These are phyloP conservation scores for Oryza glumipatula DNA, from an alignment of 176 grass and related monocot genomes.

Conservation along the genomic window DNA sequence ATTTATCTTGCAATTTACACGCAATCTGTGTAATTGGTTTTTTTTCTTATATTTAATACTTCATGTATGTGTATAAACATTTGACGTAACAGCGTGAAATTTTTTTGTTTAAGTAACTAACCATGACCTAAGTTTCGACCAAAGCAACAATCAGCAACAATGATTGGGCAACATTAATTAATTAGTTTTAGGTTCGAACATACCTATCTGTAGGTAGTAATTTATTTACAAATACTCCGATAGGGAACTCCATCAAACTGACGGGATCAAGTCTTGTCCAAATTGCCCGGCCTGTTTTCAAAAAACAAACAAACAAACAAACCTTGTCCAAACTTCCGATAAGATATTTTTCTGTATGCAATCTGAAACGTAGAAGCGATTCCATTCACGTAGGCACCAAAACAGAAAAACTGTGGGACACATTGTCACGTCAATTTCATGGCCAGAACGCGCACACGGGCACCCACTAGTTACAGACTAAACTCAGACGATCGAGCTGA, in stretches of 20 bases:
- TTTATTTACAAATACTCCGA: background rate
- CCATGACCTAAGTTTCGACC: background rate
- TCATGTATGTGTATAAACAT: no score
- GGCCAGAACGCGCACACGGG: no score
- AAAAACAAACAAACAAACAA: no score
- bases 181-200: background rate
- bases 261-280: background rate
- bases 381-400: background rate
- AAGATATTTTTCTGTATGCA: background rate
- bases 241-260: background rate
- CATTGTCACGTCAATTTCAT: background rate
- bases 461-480: no score
- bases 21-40: no score
- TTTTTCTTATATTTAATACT: no score
- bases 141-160: slow-evolving; percentile 1
- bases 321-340: background rate
- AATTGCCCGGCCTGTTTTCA: background rate
- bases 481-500: no score
- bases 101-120: no score
- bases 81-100: no score
- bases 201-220: background rate
- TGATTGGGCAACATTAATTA: slow-evolving; percentile 7
- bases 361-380: background rate
- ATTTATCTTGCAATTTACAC: no score
- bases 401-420: background rate